Evolutionary conservation across 768 basidiomycete genomes (phyloP), one percentile per base, ranked within the genome.

Genomic region (Gloeostereum incarnatum): DNA sequence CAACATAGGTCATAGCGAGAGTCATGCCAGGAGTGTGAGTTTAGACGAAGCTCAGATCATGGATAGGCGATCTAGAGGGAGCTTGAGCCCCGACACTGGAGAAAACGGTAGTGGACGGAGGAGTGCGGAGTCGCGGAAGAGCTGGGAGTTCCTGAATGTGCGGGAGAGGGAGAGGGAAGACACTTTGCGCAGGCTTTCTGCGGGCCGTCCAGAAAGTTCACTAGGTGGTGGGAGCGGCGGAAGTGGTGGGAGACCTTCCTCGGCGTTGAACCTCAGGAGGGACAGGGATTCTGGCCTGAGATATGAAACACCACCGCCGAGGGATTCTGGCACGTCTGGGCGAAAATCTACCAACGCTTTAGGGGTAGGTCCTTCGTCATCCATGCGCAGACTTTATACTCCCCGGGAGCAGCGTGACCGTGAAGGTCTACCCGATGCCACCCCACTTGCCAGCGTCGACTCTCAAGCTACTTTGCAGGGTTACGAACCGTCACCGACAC

Each of bases 381-480:
- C 67, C 1, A 63, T 65, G 6, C 68, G 81, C 30, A 65, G 77
- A 29, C 51, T 81, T 29, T 73, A 78, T 44, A 63, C 72, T 1
- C 74, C 78, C 2, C 62, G 77, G 27, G 76, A 80, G 29, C 69
- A 71, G 26, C 61, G 71, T 17, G 71, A 73, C 46, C 62, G 67
- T 31, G 55, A 61, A 39, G 42, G 50, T 20, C 20, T 35, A 19
- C 26, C 27, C 17, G 32, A 38, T 22, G 49, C 49, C 4, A 50
- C n/a, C n/a, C n/a, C n/a, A n/a, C n/a, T 68, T 41, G 46, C 55
- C n/a, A 52, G 63, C 3, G 51, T 60, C 4, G 62, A 66, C 48
- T 72, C 69, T 10, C 65, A 65, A 38, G 63, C 66, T 40, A 65
- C 65, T 2, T 33, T 70, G 0, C 62, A 60, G 31, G 56, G 52